Evolutionary conservation across 1,284 basidiomycete genomes (phyloP).

Genomic region (Earliella scabrosa): DNA sequence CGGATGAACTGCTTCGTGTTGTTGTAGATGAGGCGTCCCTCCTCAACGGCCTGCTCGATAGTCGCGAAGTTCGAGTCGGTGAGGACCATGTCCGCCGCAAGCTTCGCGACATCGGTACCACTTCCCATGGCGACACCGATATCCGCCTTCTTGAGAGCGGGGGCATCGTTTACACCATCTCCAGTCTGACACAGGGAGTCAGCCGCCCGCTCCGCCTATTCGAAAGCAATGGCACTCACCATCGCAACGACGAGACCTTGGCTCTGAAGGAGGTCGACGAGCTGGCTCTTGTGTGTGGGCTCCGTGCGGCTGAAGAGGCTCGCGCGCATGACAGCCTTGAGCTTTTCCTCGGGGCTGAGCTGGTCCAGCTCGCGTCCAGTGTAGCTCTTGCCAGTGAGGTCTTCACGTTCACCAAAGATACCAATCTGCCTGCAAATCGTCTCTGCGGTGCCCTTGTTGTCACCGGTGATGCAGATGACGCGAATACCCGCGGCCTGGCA

Average conservation of each 20-base stretch:
- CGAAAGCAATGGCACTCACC: slow-evolving; percentile 51
- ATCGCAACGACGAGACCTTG: slow-evolving; percentile 97
- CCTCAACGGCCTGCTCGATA: slow-evolving; percentile 95
- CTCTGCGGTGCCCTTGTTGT: slow-evolving; percentile 98
- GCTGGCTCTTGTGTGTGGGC: slow-evolving; percentile 92
- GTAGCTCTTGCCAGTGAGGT: slow-evolving; percentile 90
- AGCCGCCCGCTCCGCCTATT: slow-evolving; percentile 11
- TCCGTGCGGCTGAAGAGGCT: slow-evolving; percentile 94
- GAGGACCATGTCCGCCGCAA: slow-evolving; percentile 96
- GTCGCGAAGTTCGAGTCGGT: slow-evolving; percentile 91
- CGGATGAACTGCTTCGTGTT: slow-evolving; percentile 99
- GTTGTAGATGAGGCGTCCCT: slow-evolving; percentile 97
- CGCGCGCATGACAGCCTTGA: slow-evolving; percentile 85
- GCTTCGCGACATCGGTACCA: slow-evolving; percentile 97
- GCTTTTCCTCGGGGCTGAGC: slow-evolving; percentile 79
- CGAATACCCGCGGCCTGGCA: slow-evolving; percentile 94
- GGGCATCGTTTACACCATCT: slow-evolving; percentile 97
- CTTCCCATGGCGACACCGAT: slow-evolving; percentile 99
- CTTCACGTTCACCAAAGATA: slow-evolving; percentile 84
- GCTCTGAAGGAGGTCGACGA: slow-evolving; percentile 94
- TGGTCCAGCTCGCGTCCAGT: slow-evolving; percentile 93
- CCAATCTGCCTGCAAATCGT: slow-evolving; percentile 97
- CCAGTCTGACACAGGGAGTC: slow-evolving; percentile 63
- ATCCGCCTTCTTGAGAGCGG: slow-evolving; percentile 95
- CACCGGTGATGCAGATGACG: slow-evolving; percentile 97